A percentile compares a stretch with the other conserved stretches of the same genome.
Evolutionary conservation across 176 grass and related monocot genomes (phyloP).

Genomic region (Bonia amplexicaulis): DNA sequence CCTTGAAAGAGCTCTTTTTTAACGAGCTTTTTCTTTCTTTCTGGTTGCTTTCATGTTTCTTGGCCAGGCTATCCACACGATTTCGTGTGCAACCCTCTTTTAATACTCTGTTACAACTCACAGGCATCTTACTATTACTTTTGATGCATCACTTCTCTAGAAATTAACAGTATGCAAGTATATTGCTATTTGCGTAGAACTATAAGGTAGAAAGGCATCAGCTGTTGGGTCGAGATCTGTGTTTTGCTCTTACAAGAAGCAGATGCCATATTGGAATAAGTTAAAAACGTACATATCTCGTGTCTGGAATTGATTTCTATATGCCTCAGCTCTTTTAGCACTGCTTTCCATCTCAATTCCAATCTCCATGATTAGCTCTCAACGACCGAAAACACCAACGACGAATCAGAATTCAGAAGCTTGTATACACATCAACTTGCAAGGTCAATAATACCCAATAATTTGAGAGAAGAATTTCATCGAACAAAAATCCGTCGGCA

Average conservation of each 20-base stretch:
- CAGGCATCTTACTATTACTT: too few species aligned
- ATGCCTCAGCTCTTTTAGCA: not conserved
- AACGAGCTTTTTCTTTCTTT: too few species aligned
- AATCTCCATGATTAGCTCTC: not conserved
- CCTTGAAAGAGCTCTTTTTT: too few species aligned
- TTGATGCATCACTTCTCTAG: not conserved
- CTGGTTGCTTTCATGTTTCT: too few species aligned
- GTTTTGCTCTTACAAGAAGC: not conserved
- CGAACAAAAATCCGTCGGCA: not conserved
- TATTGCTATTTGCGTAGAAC: not conserved
- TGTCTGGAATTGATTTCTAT: not conserved
- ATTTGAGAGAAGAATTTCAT: not conserved
- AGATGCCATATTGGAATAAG: not conserved
- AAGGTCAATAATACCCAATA: not conserved
- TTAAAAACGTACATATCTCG: not conserved
- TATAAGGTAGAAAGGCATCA: not conserved
- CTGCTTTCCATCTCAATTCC: not conserved
- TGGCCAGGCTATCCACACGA: too few species aligned
- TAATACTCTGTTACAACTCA: too few species aligned
- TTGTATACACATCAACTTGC: not conserved
- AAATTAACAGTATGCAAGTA: not conserved
- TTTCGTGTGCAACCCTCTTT: too few species aligned
- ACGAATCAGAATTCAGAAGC: not conserved
- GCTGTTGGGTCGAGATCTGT: not conserved
- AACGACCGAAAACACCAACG: not conserved